Base-by-base conservation (phyloP, 2,329 filamentous ascomycete genomes). In the Magnaporthales sp. region DNA sequence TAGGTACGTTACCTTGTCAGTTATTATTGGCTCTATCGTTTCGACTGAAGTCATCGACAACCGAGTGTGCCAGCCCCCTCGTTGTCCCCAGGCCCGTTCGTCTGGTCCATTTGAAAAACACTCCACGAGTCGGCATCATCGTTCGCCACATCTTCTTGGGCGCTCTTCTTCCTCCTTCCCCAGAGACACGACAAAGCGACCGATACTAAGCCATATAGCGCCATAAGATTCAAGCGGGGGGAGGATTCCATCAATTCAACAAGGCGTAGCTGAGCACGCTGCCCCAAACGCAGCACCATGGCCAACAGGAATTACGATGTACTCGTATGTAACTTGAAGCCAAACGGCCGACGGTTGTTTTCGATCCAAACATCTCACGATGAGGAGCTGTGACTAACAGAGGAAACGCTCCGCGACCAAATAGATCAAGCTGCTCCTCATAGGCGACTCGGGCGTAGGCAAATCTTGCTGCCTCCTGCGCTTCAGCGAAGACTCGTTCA, bases 251-350 rank as follows among this genome's bases (percentile, higher is more conserved):
- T 27, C 7, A 15, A 26, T 27, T 27, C 3, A 60, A 60, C n/a
- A 60, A 60, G 56, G 56, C 56, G 56, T 4, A 60, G 56, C 56
- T 27, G 56, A 60, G 56, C 56, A 60, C 24, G 56, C 56, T 60
- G 56, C 56, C 29, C 56, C 8, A 26, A 60, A 60, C 56, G 56
- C 56, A 60, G 56, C 22, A 60, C 3, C 26, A 60, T 60, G 75
- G 92, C 91, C 80, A 96, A 94, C 84, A 89, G 95, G 80, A 99
- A 99, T 84, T 99, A 99, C 82, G 95, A 99, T 80, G 98, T 98
- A 80, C 86, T 99, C 81, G 94, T 98, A 65, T 26, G 68, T 46
- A 46, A 46, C 38, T 46, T 46, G 38, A n/a, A 13, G 38, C n/a
- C 15, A 46, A 46, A 6, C n/a, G 38, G 38, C 15, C 38, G 38